phyloP scores from a whole-genome alignment of 2,329 filamentous ascomycete species.

The Didymellaceae sp. region DNA sequence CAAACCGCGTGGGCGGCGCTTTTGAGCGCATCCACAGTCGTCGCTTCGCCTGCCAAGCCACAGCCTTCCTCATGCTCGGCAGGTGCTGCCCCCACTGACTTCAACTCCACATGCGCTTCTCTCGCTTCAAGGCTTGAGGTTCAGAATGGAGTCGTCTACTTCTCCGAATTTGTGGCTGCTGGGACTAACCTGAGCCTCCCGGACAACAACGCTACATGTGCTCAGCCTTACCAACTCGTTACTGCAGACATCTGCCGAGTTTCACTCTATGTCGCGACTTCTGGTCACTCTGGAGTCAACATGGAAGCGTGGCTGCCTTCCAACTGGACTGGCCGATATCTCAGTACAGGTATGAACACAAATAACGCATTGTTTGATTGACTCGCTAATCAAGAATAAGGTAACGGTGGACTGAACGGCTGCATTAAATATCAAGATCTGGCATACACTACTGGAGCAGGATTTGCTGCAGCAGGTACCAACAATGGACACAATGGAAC shows the following conservation, averaged over 20 bases:
- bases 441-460: slow-evolving; percentile 47
- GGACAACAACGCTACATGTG: slow-evolving; percentile 51
- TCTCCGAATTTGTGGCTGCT: slow-evolving; percentile 48
- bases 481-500: slow-evolving; percentile 55
- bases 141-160: slow-evolving; percentile 46
- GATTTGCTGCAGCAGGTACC: slow-evolving; percentile 50
- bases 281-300: slow-evolving; percentile 49
- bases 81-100: slow-evolving; percentile 12
- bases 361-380: too few species aligned
- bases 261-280: slow-evolving; percentile 50
- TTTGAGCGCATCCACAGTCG: slow-evolving; percentile 4
- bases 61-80: slow-evolving; percentile 9
- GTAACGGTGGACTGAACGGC: slow-evolving; percentile 52
- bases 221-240: slow-evolving; percentile 35
- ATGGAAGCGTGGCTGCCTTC: slow-evolving; percentile 56
- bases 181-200: slow-evolving; percentile 51
- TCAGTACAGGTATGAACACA: slow-evolving; percentile 23
- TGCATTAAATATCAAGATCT: slow-evolving; percentile 50
- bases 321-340: slow-evolving; percentile 50
- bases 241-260: slow-evolving; percentile 51
- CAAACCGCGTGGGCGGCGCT: slow-evolving; percentile 20
- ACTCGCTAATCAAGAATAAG: neutral
- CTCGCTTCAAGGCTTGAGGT: slow-evolving; percentile 42
- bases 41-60: neutral
- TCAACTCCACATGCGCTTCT: slow-evolving; percentile 32